phyloP scores from a whole-genome alignment of 345 rosid genomes.

The Zanthoxylum bungeanum region DNA sequence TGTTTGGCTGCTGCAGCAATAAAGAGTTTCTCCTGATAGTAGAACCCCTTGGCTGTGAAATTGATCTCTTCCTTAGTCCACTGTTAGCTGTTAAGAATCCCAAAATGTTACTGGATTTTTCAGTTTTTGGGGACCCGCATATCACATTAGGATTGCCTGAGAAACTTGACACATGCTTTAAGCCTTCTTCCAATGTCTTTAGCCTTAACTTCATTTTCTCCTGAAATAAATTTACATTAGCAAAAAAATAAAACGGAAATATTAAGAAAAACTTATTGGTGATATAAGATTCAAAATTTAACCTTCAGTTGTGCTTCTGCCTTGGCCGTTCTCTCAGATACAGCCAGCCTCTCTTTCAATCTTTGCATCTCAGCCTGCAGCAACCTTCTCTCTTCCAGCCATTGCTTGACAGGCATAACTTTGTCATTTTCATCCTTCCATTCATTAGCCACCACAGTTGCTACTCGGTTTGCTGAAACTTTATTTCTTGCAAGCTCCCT shows the following conservation, averaged over 20 bases:
- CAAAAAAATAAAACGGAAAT: background rate
- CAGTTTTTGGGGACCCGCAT: slow-evolving; percentile 39
- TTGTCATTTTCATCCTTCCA: slow-evolving; percentile 94
- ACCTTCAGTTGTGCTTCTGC: slow-evolving; percentile 95
- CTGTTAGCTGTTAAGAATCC: slow-evolving; percentile 64
- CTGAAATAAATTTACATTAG: slow-evolving; percentile 33
- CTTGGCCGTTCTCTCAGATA: slow-evolving; percentile 82
- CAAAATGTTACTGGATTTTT: slow-evolving; percentile 57
- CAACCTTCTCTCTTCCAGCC: slow-evolving; percentile 88
- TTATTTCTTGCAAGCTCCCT: slow-evolving; percentile 89
- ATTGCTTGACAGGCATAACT: slow-evolving; percentile 90
- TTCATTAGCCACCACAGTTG: slow-evolving; percentile 83
- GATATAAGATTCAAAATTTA: slow-evolving; percentile 5
- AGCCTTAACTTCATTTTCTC: slow-evolving; percentile 77
- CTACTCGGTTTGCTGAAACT: slow-evolving; percentile 79
- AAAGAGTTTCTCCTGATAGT: slow-evolving; percentile 34
- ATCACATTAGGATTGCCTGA: slow-evolving; percentile 19
- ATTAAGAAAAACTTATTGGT: background rate
- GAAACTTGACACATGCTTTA: slow-evolving; percentile 38
- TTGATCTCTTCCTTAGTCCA: slow-evolving; percentile 64
- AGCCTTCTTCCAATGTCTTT: slow-evolving; percentile 72
- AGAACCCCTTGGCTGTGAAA: slow-evolving; percentile 66
- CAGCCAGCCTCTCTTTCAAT: slow-evolving; percentile 67
- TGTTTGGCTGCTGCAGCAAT: slow-evolving; percentile 41
- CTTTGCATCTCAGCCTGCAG: slow-evolving; percentile 94